A percentile compares a stretch with the other conserved stretches of the same genome.
phyloP scores from a whole-genome alignment of 2,329 filamentous ascomycete species.

The Metarhizium album region DNA sequence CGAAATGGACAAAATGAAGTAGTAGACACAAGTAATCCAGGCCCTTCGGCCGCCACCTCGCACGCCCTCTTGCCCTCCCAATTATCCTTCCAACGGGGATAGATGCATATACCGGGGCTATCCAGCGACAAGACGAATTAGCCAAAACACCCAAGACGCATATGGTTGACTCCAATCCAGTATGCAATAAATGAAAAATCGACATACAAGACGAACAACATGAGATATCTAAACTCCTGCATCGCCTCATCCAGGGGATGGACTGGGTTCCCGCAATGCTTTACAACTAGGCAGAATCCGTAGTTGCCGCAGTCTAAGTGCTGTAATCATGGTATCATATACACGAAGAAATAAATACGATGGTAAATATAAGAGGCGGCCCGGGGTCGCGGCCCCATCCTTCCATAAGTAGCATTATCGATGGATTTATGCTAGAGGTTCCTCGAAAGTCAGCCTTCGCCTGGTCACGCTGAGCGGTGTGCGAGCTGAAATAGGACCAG shows the following conservation, averaged over 20 bases:
- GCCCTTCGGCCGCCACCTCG: background rate
- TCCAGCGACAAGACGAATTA: background rate
- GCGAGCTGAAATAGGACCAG: conserved; percentile 42
- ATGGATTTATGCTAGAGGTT: conserved; percentile 28
- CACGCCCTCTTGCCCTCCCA: background rate
- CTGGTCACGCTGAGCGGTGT: conserved; percentile 58
- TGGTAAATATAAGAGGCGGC: background rate
- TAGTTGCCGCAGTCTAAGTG: conserved; percentile 12
- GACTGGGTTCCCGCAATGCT: background rate
- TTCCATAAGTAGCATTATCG: conserved; percentile 2
- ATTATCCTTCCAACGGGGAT: background rate
- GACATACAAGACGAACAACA: background rate
- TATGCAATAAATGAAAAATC: background rate
- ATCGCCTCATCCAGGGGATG: background rate
- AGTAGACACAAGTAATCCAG: background rate
- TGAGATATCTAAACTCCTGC: background rate
- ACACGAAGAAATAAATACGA: conserved; percentile 16
- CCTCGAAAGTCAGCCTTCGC: conserved; percentile 73
- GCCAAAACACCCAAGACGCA: background rate
- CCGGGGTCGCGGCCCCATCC: background rate
- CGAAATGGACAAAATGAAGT: background rate
- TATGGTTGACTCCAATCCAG: background rate
- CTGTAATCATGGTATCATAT: conserved; percentile 26
- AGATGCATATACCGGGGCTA: background rate
- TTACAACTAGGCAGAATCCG: background rate